Evolutionary conservation across 1,284 basidiomycete species (phyloP).

Genomic region (Tilletia indica): DNA sequence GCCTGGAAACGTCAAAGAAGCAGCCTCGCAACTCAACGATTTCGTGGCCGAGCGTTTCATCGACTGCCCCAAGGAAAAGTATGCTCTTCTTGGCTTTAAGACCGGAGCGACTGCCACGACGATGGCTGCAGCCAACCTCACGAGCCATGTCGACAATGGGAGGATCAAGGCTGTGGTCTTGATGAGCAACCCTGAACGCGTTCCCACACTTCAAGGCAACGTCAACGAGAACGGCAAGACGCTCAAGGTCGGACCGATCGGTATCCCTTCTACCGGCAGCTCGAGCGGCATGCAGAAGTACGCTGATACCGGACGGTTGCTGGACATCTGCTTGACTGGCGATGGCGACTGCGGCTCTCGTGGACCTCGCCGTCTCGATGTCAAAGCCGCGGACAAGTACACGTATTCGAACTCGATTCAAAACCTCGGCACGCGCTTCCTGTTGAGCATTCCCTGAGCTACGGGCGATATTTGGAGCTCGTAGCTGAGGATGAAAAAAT

Average conservation of each 20-base stretch:
- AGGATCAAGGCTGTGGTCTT: not conserved
- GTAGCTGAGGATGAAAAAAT: slow-evolving; percentile 7
- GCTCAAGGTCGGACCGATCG: not conserved
- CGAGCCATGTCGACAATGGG: not conserved
- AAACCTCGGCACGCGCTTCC: no score
- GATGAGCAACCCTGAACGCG: not conserved
- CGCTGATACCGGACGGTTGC: no score
- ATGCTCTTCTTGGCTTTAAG: not conserved
- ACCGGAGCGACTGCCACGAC: not conserved
- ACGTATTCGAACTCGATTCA: no score
- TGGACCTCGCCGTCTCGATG: no score
- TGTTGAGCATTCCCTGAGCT: not conserved
- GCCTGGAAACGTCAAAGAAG: no score
- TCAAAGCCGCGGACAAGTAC: no score
- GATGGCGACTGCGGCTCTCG: no score
- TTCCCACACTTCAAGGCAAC: not conserved
- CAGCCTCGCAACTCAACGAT: not conserved
- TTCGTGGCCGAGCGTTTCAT: not conserved
- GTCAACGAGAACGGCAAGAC: not conserved
- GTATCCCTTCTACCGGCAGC: not conserved
- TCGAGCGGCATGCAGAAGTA: not conserved
- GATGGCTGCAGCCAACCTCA: not conserved
- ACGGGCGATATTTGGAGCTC: not conserved
- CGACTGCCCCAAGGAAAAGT: not conserved
- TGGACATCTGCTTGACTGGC: no score